Evolutionary conservation across 441 rosid species (phyloP).

Genomic region (Jatropha podagrica): DNA sequence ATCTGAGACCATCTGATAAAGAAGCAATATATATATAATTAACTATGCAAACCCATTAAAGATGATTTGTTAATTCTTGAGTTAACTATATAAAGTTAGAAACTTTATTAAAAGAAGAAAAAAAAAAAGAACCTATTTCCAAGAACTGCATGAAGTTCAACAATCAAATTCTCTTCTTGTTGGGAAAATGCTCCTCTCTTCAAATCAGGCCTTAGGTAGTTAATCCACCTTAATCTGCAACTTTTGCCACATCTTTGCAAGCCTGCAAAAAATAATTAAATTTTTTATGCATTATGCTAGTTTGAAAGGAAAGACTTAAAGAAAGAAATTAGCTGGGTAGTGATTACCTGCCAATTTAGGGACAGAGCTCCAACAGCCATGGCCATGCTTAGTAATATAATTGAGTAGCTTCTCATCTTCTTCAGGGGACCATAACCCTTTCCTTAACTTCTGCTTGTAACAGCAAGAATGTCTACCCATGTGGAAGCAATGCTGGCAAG

Average conservation of each 20-base stretch:
- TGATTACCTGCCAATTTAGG: constrained; percentile 72
- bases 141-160: constrained; percentile 72
- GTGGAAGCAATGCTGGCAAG: constrained; percentile 20
- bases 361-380: constrained; percentile 93
- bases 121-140: constrained; percentile 57
- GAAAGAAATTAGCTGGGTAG: neutral
- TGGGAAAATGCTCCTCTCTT: constrained; percentile 82
- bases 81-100: neutral
- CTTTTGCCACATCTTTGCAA: constrained; percentile 85
- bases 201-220: constrained; percentile 86
- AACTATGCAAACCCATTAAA: too few species aligned
- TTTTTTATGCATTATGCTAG: too few species aligned
- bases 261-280: constrained; percentile 33
- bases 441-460: constrained; percentile 77
- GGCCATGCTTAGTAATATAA: constrained; percentile 68
- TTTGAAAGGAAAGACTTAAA: too few species aligned
- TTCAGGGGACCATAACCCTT: constrained; percentile 91
- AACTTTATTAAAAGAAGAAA: neutral
- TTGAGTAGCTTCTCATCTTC: constrained; percentile 82
- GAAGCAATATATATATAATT: neutral
- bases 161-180: constrained; percentile 71
- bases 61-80: too few species aligned
- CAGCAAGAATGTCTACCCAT: constrained; percentile 89
- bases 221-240: constrained; percentile 81
- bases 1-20: constrained; percentile 78